Evolutionary conservation across 345 rosid genomes (phyloP), one percentile per base, ranked within the genome.

Genomic region (Bruguiera parviflora): DNA sequence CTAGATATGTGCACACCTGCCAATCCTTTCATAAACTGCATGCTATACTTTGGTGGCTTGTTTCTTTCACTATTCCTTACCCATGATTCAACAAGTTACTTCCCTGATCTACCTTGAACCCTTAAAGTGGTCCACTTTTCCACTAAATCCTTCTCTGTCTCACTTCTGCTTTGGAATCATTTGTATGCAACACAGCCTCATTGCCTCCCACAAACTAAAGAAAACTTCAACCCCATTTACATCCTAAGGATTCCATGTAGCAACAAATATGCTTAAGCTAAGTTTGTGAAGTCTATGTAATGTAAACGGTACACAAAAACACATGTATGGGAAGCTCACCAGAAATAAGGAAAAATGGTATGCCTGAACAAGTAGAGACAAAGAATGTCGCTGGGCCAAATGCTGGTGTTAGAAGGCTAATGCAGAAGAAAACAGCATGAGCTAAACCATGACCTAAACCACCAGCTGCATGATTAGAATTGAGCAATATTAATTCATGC

Each of bases 381-480:
- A 85, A 90, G 79, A 75, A 87, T 29, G 99, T 92, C 29, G 99
- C 99, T 51, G 99, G 97, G 72, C 99, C 99, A 87, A 95, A 92
- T 65, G 99, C 84, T 24, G 96, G 96, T 6, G 96, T 90, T 71
- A 94, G 84, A 75, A 95, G 90, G 78, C 99, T 90, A 67, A 95
- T 77, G 71, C 98, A 95, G 72, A 95, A 95, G 83, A 95, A 95
- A 71, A 95, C 98, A 39, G 96, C 98, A 79, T 95, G 99, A 27
- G 99, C 99, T 72, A 90, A 88, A 64, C 97, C 99, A 73, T 92
- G 99, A 79, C 99, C 99, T 83, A 92, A 83, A 74, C 99, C 99
- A 71, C 99, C 99, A 89, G 99, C 99, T 95, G 94, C 85, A 88
- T n/a, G 57, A 81, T 71, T 72, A 68, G 73, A 77, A 65, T 63